Conservation (phyloP, 768 basidiomycete genomes). For the Kwoniella dejecticola region DNA sequence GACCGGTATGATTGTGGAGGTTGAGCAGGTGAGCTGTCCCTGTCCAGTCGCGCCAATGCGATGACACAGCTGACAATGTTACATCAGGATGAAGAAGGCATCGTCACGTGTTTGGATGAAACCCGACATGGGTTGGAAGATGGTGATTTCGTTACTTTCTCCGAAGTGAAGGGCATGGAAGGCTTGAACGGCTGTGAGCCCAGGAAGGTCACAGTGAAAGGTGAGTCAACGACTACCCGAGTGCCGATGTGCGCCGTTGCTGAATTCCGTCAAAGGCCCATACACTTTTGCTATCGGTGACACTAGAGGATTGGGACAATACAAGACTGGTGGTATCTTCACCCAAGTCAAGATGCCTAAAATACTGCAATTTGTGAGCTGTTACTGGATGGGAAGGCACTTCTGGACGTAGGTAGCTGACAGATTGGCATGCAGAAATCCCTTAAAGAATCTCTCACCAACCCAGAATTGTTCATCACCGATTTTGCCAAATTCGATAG, state of each 20-base stretch:
- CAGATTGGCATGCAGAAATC: slow-evolving; percentile 70
- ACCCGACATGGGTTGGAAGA: slow-evolving; percentile 98
- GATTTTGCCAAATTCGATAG: slow-evolving; percentile 98
- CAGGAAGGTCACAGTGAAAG: slow-evolving; percentile 87
- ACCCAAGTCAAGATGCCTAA: slow-evolving; percentile 99
- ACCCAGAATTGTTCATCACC: slow-evolving; percentile 86
- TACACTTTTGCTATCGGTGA: slow-evolving; percentile 97
- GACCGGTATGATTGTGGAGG: slow-evolving; percentile 90
- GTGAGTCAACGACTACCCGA: slow-evolving; percentile 37
- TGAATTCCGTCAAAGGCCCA: slow-evolving; percentile 60
- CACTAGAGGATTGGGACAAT: slow-evolving; percentile 73
- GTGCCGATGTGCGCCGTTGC: not conserved
- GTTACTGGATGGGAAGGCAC: not conserved
- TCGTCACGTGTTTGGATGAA: slow-evolving; percentile 96
- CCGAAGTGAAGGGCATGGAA: slow-evolving; percentile 91
- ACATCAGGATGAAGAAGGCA: slow-evolving; percentile 78
- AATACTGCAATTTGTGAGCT: slow-evolving; percentile 83
- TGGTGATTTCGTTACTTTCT: slow-evolving; percentile 95
- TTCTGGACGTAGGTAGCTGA: not conserved
- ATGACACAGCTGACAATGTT: slow-evolving; percentile 22
- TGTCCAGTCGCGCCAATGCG: not conserved
- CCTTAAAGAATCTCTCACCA: slow-evolving; percentile 75
- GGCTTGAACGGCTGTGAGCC: slow-evolving; percentile 89
- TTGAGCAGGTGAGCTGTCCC: slow-evolving; percentile 69
- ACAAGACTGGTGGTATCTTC: slow-evolving; percentile 88